Evolutionary conservation across 2,329 filamentous ascomycete species (phyloP).

Genomic region (Hypoxylon sp.): DNA sequence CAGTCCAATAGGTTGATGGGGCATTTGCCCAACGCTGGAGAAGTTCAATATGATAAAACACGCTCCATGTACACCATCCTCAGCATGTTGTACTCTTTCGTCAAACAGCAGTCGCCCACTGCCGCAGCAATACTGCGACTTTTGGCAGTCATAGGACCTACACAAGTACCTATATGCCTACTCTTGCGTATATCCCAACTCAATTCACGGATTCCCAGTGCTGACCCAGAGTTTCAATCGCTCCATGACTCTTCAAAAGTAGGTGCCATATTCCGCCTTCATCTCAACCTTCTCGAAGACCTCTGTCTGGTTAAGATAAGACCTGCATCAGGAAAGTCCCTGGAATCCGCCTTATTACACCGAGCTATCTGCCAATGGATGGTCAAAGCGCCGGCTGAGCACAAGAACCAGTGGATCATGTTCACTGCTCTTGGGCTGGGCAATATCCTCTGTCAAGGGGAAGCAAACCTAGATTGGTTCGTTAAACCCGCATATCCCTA

Average conservation of each 20-base stretch:
- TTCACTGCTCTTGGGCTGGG: neutral
- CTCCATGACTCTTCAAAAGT: neutral
- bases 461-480: neutral
- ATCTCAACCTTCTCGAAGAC: conserved; percentile 8
- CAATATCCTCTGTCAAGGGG: neutral
- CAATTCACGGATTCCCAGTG: neutral
- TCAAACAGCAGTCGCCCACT: conserved; percentile 4
- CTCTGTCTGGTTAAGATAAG: neutral
- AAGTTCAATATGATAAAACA: conserved; percentile 15
- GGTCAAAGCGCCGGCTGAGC: neutral
- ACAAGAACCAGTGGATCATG: neutral
- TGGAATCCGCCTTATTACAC: neutral
- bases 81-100: conserved; percentile 4
- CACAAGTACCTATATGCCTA: neutral
- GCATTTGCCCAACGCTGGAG: conserved; percentile 5
- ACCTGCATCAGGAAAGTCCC: conserved; percentile 1
- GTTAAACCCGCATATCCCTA: neutral
- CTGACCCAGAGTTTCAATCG: neutral
- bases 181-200: neutral
- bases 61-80: conserved; percentile 16
- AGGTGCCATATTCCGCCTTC: conserved; percentile 1
- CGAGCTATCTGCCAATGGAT: conserved; percentile 8
- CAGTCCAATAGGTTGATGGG: conserved; percentile 3
- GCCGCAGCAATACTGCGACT: conserved; percentile 6
- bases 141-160: neutral